phyloP scores from a whole-genome alignment of 2,329 filamentous ascomycete species.

The Nothophoma quercina region DNA sequence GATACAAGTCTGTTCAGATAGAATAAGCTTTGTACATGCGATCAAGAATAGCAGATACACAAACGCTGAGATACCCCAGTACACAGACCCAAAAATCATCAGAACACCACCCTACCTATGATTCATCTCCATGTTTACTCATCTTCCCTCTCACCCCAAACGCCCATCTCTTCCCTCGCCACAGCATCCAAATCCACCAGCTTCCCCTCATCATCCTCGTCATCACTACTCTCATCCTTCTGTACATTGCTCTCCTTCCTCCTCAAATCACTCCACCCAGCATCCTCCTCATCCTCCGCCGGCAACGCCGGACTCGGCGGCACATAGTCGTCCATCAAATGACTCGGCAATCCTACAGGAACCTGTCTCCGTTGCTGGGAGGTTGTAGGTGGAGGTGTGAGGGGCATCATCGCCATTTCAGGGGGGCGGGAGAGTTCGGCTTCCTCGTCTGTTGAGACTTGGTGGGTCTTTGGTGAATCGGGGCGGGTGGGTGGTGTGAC shows the following conservation, averaged over 20 bases:
- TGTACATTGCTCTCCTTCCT: conserved; percentile 30
- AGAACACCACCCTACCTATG: too few species aligned
- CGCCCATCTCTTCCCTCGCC: conserved; percentile 46
- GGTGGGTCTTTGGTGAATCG: not conserved
- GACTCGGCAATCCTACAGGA: conserved; percentile 39
- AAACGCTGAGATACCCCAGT: not conserved
- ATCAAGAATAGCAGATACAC: too few species aligned
- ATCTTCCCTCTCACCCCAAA: conserved; percentile 46
- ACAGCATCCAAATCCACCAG: conserved; percentile 46
- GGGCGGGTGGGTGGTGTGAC: conserved; percentile 20
- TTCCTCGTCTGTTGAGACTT: not conserved
- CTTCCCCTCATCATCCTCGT: conserved; percentile 22
- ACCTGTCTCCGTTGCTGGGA: conserved; percentile 18
- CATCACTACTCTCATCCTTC: conserved; percentile 27
- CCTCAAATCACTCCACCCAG: conserved; percentile 45
- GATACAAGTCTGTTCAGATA: too few species aligned
- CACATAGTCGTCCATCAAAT: conserved; percentile 47
- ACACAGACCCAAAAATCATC: not conserved
- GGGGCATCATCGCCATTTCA: conserved; percentile 45
- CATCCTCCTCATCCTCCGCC: conserved; percentile 36
- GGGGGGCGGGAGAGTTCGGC: conserved; percentile 26
- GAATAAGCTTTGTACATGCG: too few species aligned
- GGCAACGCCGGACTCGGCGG: conserved; percentile 33
- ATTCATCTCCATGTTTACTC: conserved; percentile 1
- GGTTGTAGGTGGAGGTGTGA: conserved; percentile 32